A percentile compares a stretch with the other conserved stretches of the same genome.
phyloP scores from a whole-genome alignment of 176 grass and related monocot species.

The Avena eriantha region DNA sequence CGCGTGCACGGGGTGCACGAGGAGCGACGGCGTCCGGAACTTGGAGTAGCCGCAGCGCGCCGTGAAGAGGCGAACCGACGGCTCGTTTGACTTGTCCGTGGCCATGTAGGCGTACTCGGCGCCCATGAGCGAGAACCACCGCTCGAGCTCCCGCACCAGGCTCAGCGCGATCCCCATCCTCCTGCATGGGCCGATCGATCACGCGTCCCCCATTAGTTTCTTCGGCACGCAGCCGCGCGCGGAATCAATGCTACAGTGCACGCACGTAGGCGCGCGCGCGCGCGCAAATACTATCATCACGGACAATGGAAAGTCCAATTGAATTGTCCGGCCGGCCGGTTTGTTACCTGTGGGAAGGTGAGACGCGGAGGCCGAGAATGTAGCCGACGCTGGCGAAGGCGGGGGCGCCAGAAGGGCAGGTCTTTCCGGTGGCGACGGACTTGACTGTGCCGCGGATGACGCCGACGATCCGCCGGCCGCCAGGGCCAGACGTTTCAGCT shows the following conservation, averaged over 20 bases:
- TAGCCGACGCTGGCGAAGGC: constrained; percentile 62
- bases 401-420: not conserved
- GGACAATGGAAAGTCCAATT: not conserved
- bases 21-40: constrained; percentile 90
- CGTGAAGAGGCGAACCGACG: constrained; percentile 82
- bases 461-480: constrained; percentile 64
- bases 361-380: constrained; percentile 82
- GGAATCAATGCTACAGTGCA: not conserved
- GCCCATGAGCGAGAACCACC: constrained; percentile 64
- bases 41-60: constrained; percentile 79
- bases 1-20: constrained; percentile 86
- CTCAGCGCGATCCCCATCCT: constrained; percentile 68
- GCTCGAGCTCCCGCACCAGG: constrained; percentile 64
- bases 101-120: constrained; percentile 96
- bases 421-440: constrained; percentile 69
- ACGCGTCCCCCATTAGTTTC: not conserved
- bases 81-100: constrained; percentile 76
- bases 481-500: constrained; percentile 64
- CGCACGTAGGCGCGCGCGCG: too few relatives aligned
- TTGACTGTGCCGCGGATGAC: constrained; percentile 87
- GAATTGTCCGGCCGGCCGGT: not conserved
- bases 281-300: not conserved
- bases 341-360: constrained; percentile 55
- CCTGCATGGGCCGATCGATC: constrained; percentile 46
- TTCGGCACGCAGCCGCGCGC: not conserved